Evolutionary conservation across 1,139 yeast species (phyloP).

Genomic region (Candida gigantensis): DNA sequence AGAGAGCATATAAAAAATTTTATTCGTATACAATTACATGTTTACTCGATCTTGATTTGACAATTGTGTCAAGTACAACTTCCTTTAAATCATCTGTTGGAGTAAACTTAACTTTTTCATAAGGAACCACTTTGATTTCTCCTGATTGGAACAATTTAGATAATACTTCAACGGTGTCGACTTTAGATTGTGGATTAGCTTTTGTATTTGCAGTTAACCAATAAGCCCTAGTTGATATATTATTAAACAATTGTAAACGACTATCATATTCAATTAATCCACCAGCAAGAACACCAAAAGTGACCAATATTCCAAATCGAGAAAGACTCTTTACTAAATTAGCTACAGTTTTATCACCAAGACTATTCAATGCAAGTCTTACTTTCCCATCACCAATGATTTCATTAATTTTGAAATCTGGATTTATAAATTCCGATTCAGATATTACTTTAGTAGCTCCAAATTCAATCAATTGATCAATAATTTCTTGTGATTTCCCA

Average conservation of each 20-base stretch:
- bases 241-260: conserved; percentile 57
- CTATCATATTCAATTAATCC: conserved; percentile 49
- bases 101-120: conserved; percentile 37
- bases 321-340: conserved; percentile 27
- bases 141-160: conserved; percentile 62
- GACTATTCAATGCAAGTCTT: conserved; percentile 34
- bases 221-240: conserved; percentile 75
- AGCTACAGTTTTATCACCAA: conserved; percentile 30
- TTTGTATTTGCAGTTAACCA: conserved; percentile 82
- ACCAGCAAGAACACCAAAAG: conserved; percentile 30
- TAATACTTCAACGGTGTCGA: conserved; percentile 55
- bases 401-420: conserved; percentile 47
- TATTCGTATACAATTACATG: conserved; percentile 31
- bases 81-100: conserved; percentile 47
- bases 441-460: conserved; percentile 37
- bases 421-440: conserved; percentile 57
- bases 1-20: too few relatives aligned
- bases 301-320: conserved; percentile 26
- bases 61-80: conserved; percentile 51
- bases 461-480: conserved; percentile 23
- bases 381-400: conserved; percentile 41
- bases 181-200: conserved; percentile 59
- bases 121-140: conserved; percentile 54
- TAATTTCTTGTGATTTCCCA: conserved; percentile 28
- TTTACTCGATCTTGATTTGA: conserved; percentile 35